phyloP scores from a whole-genome alignment of 768 basidiomycete species.

The Pleurotus ostreatus region DNA sequence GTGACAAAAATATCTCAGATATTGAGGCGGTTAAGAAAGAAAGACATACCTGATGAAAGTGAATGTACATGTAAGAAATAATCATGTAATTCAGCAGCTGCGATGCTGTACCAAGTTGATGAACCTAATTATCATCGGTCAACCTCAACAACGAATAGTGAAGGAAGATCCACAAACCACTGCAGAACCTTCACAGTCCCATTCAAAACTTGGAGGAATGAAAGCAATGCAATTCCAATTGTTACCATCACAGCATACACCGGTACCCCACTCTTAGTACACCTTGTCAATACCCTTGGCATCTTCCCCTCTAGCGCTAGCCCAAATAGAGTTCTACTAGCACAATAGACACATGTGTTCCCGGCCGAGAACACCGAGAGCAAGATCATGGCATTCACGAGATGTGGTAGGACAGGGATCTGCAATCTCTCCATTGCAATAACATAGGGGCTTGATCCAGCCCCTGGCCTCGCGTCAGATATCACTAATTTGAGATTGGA shows the following conservation, averaged over 20 bases:
- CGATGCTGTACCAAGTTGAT: conserved; percentile 47
- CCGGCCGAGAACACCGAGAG: conserved; percentile 70
- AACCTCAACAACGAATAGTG: neutral
- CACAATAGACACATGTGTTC: conserved; percentile 64
- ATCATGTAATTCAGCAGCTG: conserved; percentile 45
- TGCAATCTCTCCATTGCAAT: conserved; percentile 72
- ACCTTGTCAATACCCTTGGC: conserved; percentile 47
- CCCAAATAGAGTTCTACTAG: conserved; percentile 48
- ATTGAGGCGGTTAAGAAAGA: no score
- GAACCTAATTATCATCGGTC: conserved; percentile 27
- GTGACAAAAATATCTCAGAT: neutral
- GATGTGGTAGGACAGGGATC: conserved; percentile 61
- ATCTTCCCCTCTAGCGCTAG: conserved; percentile 60
- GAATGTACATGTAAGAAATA: conserved; percentile 43
- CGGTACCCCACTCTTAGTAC: conserved; percentile 55
- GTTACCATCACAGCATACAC: conserved; percentile 46
- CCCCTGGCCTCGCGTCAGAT: conserved; percentile 52
- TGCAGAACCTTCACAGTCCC: conserved; percentile 42
- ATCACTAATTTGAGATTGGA: conserved; percentile 45
- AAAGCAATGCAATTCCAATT: conserved; percentile 31
- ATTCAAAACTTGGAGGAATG: conserved; percentile 48
- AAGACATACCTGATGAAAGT: conserved; percentile 38
- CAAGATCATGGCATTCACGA: conserved; percentile 71
- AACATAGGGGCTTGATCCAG: conserved; percentile 77
- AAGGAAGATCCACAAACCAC: conserved; percentile 26